phyloP scores from a whole-genome alignment of 331 rosid genomes.

The Arachis monticola region DNA sequence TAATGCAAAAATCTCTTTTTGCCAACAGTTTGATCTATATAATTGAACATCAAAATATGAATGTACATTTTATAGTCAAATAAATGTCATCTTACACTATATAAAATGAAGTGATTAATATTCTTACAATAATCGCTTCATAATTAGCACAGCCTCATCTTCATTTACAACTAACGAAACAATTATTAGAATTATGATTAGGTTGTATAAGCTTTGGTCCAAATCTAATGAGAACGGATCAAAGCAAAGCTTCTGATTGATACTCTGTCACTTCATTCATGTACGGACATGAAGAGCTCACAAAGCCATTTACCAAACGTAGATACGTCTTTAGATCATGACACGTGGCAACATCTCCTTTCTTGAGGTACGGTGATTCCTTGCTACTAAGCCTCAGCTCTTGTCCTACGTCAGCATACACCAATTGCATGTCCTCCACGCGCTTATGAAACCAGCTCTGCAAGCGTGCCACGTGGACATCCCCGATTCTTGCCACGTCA shows the following conservation, averaged over 20 bases:
- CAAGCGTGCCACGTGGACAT: conserved; percentile 20
- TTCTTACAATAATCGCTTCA: neutral
- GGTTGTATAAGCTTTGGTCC: neutral
- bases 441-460: conserved; percentile 62
- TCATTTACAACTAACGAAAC: neutral
- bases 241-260: conserved; percentile 30
- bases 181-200: neutral
- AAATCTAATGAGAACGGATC: neutral
- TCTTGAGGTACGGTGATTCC: conserved; percentile 60
- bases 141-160: neutral
- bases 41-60: neutral
- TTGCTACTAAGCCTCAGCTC: conserved; percentile 72
- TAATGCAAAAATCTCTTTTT: neutral
- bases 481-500: neutral
- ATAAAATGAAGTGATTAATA: neutral
- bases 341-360: conserved; percentile 72
- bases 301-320: conserved; percentile 69
- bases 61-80: neutral
- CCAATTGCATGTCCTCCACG: conserved; percentile 65
- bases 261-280: conserved; percentile 5
- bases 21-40: too few species aligned
- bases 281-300: conserved; percentile 74
- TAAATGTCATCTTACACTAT: neutral
- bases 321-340: conserved; percentile 89
- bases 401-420: conserved; percentile 78